Percentiles rank a stretch among this genome's conserved stretches.
These are phyloP conservation scores for Styphnolobium japonicum DNA, from an alignment of 306 rosid genomes.

Conservation along the genomic window DNA sequence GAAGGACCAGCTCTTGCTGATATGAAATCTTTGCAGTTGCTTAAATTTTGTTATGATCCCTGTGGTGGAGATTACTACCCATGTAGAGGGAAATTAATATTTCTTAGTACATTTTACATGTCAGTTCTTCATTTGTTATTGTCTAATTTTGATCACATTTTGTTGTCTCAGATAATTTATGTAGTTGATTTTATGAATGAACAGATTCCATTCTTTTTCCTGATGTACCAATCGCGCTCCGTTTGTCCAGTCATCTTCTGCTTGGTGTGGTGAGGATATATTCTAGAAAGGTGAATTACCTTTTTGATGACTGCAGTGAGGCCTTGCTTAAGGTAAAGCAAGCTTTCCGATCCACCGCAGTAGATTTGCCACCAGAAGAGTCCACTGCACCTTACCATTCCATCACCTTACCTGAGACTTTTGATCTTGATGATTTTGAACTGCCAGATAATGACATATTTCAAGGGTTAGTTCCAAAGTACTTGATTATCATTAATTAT, in stretches of 20 bases:
- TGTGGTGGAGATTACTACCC: not conserved
- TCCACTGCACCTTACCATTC: slow-evolving; percentile 99
- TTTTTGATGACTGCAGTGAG: slow-evolving; percentile 99
- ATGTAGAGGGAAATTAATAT: not conserved
- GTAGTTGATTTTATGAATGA: slow-evolving; percentile 26
- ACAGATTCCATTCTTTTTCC: slow-evolving; percentile 99
- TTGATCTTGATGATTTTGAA: slow-evolving; percentile 99
- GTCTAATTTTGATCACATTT: slow-evolving; percentile 7
- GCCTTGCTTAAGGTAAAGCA: slow-evolving; percentile 99
- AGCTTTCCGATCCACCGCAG: slow-evolving; percentile 97
- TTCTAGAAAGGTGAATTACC: slow-evolving; percentile 99
- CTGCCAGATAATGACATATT: slow-evolving; percentile 89
- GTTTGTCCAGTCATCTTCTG: slow-evolving; percentile 98
- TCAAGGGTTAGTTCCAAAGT: slow-evolving; percentile 72
- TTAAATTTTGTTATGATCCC: not conserved
- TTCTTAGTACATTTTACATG: not conserved
- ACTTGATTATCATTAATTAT: slow-evolving; percentile 19
- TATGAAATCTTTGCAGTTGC: not conserved
- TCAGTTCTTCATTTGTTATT: slow-evolving; percentile 3
- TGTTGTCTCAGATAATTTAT: slow-evolving; percentile 25
- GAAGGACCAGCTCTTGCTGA: not conserved
- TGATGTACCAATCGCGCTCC: slow-evolving; percentile 94
- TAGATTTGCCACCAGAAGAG: slow-evolving; percentile 99
- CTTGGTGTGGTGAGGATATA: slow-evolving; percentile 99
- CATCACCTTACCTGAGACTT: slow-evolving; percentile 95